Evolutionary conservation across 371 early-diverging fungal genomes (phyloP).

Genomic region (Mortierella sp.): DNA sequence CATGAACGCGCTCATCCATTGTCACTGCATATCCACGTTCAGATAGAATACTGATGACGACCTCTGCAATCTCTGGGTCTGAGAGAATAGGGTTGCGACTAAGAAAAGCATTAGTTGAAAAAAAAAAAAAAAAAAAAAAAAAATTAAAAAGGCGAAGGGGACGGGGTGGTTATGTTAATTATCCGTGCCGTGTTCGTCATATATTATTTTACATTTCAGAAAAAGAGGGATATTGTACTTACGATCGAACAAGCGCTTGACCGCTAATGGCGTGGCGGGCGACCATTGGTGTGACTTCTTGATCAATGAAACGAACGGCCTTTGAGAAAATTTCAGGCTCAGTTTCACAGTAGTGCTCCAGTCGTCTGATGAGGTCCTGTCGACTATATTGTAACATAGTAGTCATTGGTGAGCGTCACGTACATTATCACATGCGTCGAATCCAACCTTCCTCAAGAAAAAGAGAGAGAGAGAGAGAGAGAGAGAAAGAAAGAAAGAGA

Average conservation of each 20-base stretch:
- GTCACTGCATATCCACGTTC: conserved; percentile 77
- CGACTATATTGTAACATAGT: conserved; percentile 12
- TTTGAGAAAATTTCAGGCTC: conserved; percentile 63
- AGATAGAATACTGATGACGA: conserved; percentile 76
- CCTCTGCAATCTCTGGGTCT: conserved; percentile 67
- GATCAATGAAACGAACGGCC: conserved; percentile 70
- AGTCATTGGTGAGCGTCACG: not conserved
- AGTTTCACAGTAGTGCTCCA: conserved; percentile 72
- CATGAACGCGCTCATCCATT: conserved; percentile 67
- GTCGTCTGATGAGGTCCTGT: conserved; percentile 70
- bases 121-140: no score
- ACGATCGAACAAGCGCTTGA: conserved; percentile 73
- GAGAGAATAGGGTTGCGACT: conserved; percentile 65
- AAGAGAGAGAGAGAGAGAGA: no score
- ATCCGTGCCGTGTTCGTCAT: conserved; percentile 6
- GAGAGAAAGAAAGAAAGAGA: not conserved
- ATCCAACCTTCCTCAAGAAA: not conserved
- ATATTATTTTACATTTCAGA: not conserved
- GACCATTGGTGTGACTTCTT: conserved; percentile 67
- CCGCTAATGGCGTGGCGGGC: conserved; percentile 74
- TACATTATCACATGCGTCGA: not conserved
- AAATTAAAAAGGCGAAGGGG: not conserved
- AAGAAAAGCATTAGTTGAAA: not conserved
- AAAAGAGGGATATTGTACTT: conserved; percentile 35
- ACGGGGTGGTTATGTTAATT: not conserved